Percentiles rank a stretch among this genome's conserved stretches.
These are phyloP conservation scores for Chaetomiaceae sp. DNA, from an alignment of 2,329 filamentous ascomycete genomes.

Conservation along the genomic window DNA sequence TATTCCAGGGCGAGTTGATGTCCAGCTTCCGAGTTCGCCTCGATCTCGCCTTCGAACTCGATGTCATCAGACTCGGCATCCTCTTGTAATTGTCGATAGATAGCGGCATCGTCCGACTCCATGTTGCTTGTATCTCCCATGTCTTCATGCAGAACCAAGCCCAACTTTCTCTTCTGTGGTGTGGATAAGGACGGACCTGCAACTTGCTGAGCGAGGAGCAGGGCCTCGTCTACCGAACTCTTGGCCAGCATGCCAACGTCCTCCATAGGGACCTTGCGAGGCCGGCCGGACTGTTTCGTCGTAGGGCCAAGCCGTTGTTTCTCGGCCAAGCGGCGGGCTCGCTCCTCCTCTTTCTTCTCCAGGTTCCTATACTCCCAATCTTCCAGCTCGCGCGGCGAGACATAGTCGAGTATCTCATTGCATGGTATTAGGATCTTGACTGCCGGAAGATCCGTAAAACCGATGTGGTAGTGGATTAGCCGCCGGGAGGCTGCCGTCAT, in stretches of 20 bases:
- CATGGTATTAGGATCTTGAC: slow-evolving; percentile 44
- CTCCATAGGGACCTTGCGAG: slow-evolving; percentile 14
- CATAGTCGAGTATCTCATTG: slow-evolving; percentile 52
- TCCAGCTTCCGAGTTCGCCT: slow-evolving; percentile 12
- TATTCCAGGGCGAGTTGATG: slow-evolving; percentile 9
- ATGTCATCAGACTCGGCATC: slow-evolving; percentile 8
- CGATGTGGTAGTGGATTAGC: slow-evolving; percentile 51
- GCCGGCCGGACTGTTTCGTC: slow-evolving; percentile 12
- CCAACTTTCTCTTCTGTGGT: slow-evolving; percentile 34
- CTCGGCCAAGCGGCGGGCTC: slow-evolving; percentile 14
- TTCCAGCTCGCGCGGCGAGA: slow-evolving; percentile 53
- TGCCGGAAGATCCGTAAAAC: slow-evolving; percentile 50
- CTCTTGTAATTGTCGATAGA: slow-evolving; percentile 29
- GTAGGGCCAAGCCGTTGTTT: slow-evolving; percentile 8
- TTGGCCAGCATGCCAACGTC: slow-evolving; percentile 11
- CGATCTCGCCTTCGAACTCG: slow-evolving; percentile 9
- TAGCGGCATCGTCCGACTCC: slow-evolving; percentile 29
- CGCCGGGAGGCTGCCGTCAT: slow-evolving; percentile 33
- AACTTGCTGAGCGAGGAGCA: slow-evolving; percentile 29
- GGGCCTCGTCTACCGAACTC: slow-evolving; percentile 26
- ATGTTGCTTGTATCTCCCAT: slow-evolving; percentile 12
- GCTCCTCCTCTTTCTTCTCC: slow-evolving; percentile 40
- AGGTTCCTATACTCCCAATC: slow-evolving; percentile 50
- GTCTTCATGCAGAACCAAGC: slow-evolving; percentile 26
- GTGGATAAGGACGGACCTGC: slow-evolving; percentile 39